Base-by-base conservation (phyloP, 257 asterid genomes). In the Gentiana straminea region DNA sequence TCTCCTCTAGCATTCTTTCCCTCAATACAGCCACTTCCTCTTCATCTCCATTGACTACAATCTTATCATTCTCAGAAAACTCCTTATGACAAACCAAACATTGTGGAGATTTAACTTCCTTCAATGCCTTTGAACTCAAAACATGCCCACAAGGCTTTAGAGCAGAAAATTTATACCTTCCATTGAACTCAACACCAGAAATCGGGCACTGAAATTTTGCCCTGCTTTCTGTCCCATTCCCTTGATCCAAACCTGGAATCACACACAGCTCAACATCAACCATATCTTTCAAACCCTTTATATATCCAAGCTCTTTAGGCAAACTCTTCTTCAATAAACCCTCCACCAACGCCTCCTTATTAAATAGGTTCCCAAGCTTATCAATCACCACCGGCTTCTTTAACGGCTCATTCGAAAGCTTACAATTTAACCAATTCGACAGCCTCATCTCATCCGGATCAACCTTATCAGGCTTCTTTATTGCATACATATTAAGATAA, bases 281-380 rank as follows among this genome's bases (percentile, higher is more conserved):
- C 94, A 90, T 84, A 84, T 90, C 97, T 75, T 75, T 90, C 86
- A 84, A 73, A 74, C 97, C 95, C 82, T 68, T 88, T 10, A 92
- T 79, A 48, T 92, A 84, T 58, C 89, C 59, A 68, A 81, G 83
- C 73, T 81, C 84, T 64, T 79, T 85, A 0, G 99, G 95, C 85
- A 88, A 62, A 44, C 72, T 82, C 73, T 92, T 92, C 64, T 72
- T 79, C 86, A 92, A 64, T 77, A 92, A 69, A 4, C 79, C 97
- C 77, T 88, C 95, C 5, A 88, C 97, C 52, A 88, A 68, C 35
- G 82, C 94, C 78, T 88, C 94, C 68, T 92, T 88, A 50, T 85
- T 92, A 37, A 92, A 92, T 70, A 92, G 72, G 74, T 86, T 90
- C 66, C 96, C 97, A 52, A 90, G 64, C 52, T 71, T 77, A 62